These are phyloP conservation scores for Suillus ampliporus DNA, from an alignment of 768 basidiomycete genomes.

Conservation along the genomic window DNA sequence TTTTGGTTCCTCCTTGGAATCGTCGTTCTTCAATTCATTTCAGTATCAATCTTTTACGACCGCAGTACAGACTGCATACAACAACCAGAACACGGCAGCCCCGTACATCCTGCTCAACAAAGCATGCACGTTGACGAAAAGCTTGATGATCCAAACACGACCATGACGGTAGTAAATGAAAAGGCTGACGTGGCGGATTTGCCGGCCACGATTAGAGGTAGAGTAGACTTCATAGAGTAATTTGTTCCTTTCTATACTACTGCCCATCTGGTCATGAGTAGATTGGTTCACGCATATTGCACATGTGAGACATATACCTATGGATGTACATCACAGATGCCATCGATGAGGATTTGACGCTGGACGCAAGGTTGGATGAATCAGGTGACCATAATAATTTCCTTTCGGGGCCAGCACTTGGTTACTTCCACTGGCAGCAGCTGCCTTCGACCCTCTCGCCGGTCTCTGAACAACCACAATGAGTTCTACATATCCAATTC, in stretches of 20 bases:
- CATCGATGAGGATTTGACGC: not conserved
- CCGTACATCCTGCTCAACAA: not conserved
- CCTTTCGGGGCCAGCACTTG: conserved; percentile 1
- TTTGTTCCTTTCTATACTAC: not conserved
- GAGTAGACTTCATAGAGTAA: too few species aligned
- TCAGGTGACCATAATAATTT: not conserved
- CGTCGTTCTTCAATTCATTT: conserved; percentile 37
- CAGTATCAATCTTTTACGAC: conserved; percentile 42
- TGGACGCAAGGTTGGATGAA: not conserved
- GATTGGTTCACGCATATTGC: not conserved
- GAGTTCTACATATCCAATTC: conserved; percentile 51
- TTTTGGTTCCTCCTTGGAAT: conserved; percentile 51
- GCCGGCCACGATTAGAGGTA: too few species aligned
- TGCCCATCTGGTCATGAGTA: not conserved
- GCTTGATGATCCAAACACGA: not conserved
- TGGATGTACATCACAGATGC: not conserved
- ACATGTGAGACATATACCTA: not conserved
- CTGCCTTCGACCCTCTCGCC: not conserved
- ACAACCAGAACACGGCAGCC: conserved; percentile 6
- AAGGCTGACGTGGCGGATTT: not conserved
- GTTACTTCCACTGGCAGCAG: not conserved
- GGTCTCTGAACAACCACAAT: conserved; percentile 39
- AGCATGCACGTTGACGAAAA: not conserved
- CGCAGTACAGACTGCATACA: conserved; percentile 20
- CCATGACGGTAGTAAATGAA: not conserved